Conservation (phyloP, 2,329 filamentous ascomycete genomes). For the Aspergillus udagawae region DNA sequence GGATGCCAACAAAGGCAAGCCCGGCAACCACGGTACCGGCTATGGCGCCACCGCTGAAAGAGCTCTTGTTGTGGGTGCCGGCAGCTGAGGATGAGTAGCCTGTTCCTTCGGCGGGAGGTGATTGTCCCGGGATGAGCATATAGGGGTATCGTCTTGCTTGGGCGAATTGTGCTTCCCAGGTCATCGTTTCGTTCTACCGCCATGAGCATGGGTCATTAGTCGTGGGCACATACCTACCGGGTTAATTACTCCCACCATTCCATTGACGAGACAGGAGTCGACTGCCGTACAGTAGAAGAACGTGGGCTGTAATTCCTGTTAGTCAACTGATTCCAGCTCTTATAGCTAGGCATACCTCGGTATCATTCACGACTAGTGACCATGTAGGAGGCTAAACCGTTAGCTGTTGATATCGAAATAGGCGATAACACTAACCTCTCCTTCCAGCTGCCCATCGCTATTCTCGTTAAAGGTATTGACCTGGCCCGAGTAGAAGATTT, state of each 20-base stretch:
- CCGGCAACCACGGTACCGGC: constrained; percentile 57
- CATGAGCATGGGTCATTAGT: constrained; percentile 5
- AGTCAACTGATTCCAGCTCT: neutral
- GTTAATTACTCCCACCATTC: constrained; percentile 76
- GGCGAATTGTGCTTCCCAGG: constrained; percentile 46
- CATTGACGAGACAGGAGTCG: constrained; percentile 59
- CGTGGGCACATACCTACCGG: constrained; percentile 43
- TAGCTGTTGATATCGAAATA: neutral
- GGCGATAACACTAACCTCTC: constrained; percentile 21
- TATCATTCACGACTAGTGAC: constrained; percentile 53
- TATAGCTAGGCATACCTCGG: constrained; percentile 32
- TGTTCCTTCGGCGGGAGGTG: constrained; percentile 48
- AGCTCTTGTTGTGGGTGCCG: constrained; percentile 5
- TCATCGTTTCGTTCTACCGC: constrained; percentile 44
- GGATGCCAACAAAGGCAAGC: constrained; percentile 44
- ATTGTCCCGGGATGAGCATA: constrained; percentile 55
- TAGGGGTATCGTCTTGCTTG: constrained; percentile 48
- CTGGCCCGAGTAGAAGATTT: constrained; percentile 28
- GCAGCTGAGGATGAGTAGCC: constrained; percentile 7
- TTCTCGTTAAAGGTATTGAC: constrained; percentile 47
- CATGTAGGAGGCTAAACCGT: constrained; percentile 32
- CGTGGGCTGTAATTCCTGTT: constrained; percentile 42
- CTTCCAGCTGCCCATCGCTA: constrained; percentile 36
- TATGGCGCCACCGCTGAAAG: constrained; percentile 49
- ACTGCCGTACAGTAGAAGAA: constrained; percentile 69